Percentiles rank a stretch among this genome's conserved stretches.
These are phyloP conservation scores for Candida ipomoeae DNA, from an alignment of 805 yeast species.

Conservation along the genomic window DNA sequence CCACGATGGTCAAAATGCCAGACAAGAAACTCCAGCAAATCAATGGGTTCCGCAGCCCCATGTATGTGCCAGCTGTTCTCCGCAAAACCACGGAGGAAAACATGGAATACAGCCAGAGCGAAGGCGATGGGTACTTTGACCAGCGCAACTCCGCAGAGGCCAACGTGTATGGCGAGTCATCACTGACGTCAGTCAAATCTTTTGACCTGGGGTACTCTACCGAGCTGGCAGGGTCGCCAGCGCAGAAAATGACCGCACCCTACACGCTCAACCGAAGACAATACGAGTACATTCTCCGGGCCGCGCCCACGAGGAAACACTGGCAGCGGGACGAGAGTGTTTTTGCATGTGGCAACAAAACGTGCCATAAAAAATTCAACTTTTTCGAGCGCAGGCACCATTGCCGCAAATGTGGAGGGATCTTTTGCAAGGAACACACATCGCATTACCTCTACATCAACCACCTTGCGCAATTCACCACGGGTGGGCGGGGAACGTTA, in stretches of 20 bases:
- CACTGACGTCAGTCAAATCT: constrained; percentile 27
- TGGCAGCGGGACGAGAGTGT: constrained; percentile 74
- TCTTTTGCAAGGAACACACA: constrained; percentile 69
- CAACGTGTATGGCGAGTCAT: constrained; percentile 5
- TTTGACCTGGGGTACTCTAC: constrained; percentile 28
- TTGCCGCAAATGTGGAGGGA: constrained; percentile 81
- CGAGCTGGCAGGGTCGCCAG: constrained; percentile 22
- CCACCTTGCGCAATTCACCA: constrained; percentile 57
- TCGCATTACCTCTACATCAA: constrained; percentile 53
- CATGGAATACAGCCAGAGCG: constrained; percentile 8
- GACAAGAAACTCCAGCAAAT: constrained; percentile 57
- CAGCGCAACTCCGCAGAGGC: neutral
- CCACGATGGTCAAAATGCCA: neutral
- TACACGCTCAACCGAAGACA: constrained; percentile 16
- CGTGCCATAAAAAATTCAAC: constrained; percentile 65
- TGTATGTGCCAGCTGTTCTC: constrained; percentile 88
- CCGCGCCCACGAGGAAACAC: constrained; percentile 55
- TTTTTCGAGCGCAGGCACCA: constrained; percentile 79
- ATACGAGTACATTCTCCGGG: constrained; percentile 27
- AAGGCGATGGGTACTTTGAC: neutral
- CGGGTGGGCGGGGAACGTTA: constrained; percentile 63
- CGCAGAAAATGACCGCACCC: constrained; percentile 8
- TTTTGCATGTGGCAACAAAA: constrained; percentile 50
- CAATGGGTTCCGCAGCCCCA: constrained; percentile 76
- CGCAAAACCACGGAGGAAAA: constrained; percentile 34